Evolutionary conservation across 1,139 yeast genomes (phyloP), one percentile per base, ranked within the genome.

Genomic region (Suhomyces wounanorum): DNA sequence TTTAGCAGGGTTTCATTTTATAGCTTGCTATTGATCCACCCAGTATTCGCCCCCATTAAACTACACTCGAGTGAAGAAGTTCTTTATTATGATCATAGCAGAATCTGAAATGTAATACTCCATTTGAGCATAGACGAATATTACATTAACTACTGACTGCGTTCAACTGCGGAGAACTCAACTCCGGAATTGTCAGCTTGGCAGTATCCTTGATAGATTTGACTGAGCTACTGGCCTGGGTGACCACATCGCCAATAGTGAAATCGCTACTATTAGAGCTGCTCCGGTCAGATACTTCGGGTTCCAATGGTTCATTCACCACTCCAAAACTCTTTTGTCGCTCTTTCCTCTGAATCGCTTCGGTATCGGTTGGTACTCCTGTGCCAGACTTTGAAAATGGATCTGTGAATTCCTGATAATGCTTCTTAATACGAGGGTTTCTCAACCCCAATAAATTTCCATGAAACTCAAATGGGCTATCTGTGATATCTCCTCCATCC

Each of bases 361-460:
- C 50, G 10, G 21, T n/a, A 13, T 30, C 45, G 25, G 17, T 11
- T 7, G 46, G 44, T 11, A 17, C 26, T 7, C 21, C 21, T 6
- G 28, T 40, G 21, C 5, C n/a, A 10, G 28, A 37, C 47, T 56
- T 9, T 50, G 57, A 17, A 30, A 52, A 52, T 8, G 57, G 56
- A 25, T 53, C 60, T 5, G 26, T 46, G 40, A 48, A 52, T 1
- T 59, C 62, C 44, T 70, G 72, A 49, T 70, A 70, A 51, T 72
- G 76, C 52, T 65, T 71, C 41, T 64, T 65, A 42, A 73, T 62
- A 30, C 79, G 60, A 0, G 78, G 78, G 52, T 72, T 73, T 31
- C 75, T 58, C 43, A 74, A 60, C 17, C 62, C 66, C 28, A 57
- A 56, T 30, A 72, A 60, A 41, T 64, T 65, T 5, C 62, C 65